Conservation (phyloP, 768 basidiomycete genomes). For the Amanita polypyramis region DNA sequence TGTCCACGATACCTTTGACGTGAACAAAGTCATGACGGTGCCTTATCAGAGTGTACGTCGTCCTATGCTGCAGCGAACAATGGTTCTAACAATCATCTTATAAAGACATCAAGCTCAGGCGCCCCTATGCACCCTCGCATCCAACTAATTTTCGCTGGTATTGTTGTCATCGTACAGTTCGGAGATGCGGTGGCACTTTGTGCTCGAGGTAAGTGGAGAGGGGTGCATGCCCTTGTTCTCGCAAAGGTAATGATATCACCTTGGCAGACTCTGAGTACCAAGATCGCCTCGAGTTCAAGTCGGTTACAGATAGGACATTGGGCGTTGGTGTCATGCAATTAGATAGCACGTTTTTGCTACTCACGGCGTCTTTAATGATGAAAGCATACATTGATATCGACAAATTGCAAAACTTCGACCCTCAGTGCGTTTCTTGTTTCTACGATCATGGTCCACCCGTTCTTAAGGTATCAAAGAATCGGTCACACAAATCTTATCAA, state of each 20-base stretch:
- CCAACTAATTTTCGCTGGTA: constrained; percentile 47
- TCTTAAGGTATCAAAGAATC: constrained; percentile 25
- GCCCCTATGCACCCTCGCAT: constrained; percentile 67
- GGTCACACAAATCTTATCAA: constrained; percentile 62
- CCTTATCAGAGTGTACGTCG: constrained; percentile 67
- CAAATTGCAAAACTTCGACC: constrained; percentile 47
- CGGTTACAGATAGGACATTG: constrained; percentile 53
- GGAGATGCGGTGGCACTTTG: constrained; percentile 70
- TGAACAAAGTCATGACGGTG: constrained; percentile 43
- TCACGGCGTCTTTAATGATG: constrained; percentile 65
- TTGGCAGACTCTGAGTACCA: constrained; percentile 54
- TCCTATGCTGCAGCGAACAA: not conserved
- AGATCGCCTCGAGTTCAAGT: constrained; percentile 66
- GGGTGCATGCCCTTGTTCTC: not conserved
- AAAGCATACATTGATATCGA: constrained; percentile 52
- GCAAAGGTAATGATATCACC: not conserved
- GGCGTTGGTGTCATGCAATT: constrained; percentile 52
- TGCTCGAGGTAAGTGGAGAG: constrained; percentile 38
- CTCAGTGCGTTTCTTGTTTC: constrained; percentile 40
- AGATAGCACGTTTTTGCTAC: constrained; percentile 40
- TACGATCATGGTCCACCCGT: not conserved
- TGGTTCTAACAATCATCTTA: not conserved
- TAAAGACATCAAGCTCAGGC: constrained; percentile 57
- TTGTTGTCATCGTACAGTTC: constrained; percentile 54
- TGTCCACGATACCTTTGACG: constrained; percentile 29